Percentiles rank a stretch among this genome's conserved stretches.
phyloP scores from a whole-genome alignment of 2,329 filamentous ascomycete species.

The Fusarium sp. region DNA sequence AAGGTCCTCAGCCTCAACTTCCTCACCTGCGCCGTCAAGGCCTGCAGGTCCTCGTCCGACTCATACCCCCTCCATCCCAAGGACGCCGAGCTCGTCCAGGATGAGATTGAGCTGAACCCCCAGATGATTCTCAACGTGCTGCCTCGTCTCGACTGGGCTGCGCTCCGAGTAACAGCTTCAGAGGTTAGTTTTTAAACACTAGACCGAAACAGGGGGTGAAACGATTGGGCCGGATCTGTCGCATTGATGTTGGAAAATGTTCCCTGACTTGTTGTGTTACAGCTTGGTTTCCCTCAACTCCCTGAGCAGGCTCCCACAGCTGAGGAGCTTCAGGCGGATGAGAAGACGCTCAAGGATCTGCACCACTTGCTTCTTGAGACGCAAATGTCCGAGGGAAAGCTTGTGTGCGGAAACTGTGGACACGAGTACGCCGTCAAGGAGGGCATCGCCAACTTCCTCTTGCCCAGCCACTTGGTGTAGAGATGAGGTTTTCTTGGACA shows the following conservation, averaged over 20 bases:
- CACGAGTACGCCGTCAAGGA: conserved; percentile 96
- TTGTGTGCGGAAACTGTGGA: conserved; percentile 89
- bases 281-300: conserved; percentile 82
- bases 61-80: conserved; percentile 92
- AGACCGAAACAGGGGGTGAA: background rate
- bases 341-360: conserved; percentile 76
- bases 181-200: conserved; percentile 66
- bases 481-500: background rate
- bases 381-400: conserved; percentile 83
- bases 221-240: background rate
- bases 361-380: conserved; percentile 88
- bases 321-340: conserved; percentile 68
- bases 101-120: conserved; percentile 82
- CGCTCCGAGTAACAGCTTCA: conserved; percentile 73
- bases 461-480: conserved; percentile 87
- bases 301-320: conserved; percentile 69
- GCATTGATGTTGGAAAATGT: background rate
- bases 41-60: conserved; percentile 80
- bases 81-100: conserved; percentile 88
- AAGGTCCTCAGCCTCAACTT: conserved; percentile 97
- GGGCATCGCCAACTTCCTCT: conserved; percentile 93
- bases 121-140: conserved; percentile 84
- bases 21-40: conserved; percentile 92
- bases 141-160: conserved; percentile 87
- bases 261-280: conserved; percentile 17